phyloP scores from a whole-genome alignment of 2,329 filamentous ascomycete species.

The Plenodomus tracheiphilus region DNA sequence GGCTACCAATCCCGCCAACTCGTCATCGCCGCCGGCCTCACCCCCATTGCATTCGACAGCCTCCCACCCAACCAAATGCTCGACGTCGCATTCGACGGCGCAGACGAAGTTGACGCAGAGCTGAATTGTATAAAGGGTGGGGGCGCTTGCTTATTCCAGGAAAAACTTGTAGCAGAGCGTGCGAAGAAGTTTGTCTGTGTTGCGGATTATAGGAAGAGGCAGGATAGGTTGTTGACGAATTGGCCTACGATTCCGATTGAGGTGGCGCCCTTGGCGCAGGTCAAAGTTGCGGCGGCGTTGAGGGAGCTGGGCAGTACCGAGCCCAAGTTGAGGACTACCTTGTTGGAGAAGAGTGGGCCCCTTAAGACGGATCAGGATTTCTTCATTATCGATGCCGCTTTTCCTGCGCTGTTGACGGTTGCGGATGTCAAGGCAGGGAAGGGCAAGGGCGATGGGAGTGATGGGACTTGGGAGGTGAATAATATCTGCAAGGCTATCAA shows the following conservation, averaged over 20 bases:
- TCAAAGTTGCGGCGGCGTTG: constrained; percentile 74
- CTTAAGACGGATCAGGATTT: constrained; percentile 84
- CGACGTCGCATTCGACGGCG: constrained; percentile 93
- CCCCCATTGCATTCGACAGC: constrained; percentile 76
- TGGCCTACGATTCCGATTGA: constrained; percentile 94
- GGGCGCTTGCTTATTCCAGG: constrained; percentile 95
- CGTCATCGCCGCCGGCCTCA: constrained; percentile 77
- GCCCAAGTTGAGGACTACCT: constrained; percentile 72
- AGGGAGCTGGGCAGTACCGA: constrained; percentile 70
- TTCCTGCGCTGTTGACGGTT: constrained; percentile 69
- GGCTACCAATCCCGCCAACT: constrained; percentile 89
- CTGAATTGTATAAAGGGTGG: constrained; percentile 98
- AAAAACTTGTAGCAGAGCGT: constrained; percentile 88
- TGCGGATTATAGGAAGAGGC: constrained; percentile 89
- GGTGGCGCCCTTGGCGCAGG: constrained; percentile 81
- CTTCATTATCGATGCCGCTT: constrained; percentile 91
- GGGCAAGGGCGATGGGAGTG: constrained; percentile 56
- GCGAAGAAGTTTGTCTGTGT: constrained; percentile 87
- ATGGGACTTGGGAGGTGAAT: constrained; percentile 79
- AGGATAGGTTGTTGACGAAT: constrained; percentile 68
- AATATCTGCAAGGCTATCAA: constrained; percentile 75
- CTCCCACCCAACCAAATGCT: constrained; percentile 70
- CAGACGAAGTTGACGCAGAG: constrained; percentile 93
- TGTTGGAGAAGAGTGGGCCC: constrained; percentile 78
- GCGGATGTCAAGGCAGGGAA: constrained; percentile 55